phyloP scores from a whole-genome alignment of 2,329 filamentous ascomycete genomes.

The Phialemoniopsis sp. region DNA sequence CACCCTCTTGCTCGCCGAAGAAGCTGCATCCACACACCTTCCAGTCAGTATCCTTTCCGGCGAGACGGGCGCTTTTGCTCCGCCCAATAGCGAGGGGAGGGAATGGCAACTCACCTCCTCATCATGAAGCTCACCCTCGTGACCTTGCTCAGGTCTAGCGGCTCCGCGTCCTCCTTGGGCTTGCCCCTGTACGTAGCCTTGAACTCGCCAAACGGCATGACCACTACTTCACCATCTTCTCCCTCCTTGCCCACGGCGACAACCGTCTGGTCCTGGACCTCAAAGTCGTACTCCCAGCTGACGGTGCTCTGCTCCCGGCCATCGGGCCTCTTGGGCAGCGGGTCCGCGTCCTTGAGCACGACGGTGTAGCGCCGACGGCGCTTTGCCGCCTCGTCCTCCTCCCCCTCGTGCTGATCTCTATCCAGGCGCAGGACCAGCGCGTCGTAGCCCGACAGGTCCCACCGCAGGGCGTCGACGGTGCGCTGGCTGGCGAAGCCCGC shows the following conservation, averaged over 20 bases:
- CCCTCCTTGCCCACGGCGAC: constrained; percentile 20
- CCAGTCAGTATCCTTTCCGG: constrained; percentile 12
- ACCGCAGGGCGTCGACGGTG: constrained; percentile 35
- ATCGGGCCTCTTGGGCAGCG: constrained; percentile 52
- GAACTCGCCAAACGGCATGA: constrained; percentile 61
- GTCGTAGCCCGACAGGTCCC: constrained; percentile 26
- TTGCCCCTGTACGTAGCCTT: constrained; percentile 71
- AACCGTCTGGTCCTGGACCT: constrained; percentile 26
- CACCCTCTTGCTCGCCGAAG: constrained; percentile 69
- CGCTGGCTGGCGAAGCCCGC: constrained; percentile 81
- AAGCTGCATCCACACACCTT: constrained; percentile 49
- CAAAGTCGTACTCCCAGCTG: constrained; percentile 72
- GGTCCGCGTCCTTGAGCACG: constrained; percentile 63
- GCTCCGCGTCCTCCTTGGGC: constrained; percentile 53
- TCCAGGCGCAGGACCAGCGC: constrained; percentile 57
- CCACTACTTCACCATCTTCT: constrained; percentile 33
- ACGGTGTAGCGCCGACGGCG: constrained; percentile 67
- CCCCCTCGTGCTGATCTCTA: neutral
- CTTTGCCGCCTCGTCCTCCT: constrained; percentile 58
- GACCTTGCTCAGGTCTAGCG: constrained; percentile 55
- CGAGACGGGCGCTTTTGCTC: neutral
- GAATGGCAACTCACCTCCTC: constrained; percentile 56
- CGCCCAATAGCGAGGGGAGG: neutral
- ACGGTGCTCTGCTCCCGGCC: constrained; percentile 69
- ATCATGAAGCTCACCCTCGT: constrained; percentile 75